These are phyloP conservation scores for Hevea brasiliensis DNA, from an alignment of 345 rosid genomes.

Conservation along the genomic window DNA sequence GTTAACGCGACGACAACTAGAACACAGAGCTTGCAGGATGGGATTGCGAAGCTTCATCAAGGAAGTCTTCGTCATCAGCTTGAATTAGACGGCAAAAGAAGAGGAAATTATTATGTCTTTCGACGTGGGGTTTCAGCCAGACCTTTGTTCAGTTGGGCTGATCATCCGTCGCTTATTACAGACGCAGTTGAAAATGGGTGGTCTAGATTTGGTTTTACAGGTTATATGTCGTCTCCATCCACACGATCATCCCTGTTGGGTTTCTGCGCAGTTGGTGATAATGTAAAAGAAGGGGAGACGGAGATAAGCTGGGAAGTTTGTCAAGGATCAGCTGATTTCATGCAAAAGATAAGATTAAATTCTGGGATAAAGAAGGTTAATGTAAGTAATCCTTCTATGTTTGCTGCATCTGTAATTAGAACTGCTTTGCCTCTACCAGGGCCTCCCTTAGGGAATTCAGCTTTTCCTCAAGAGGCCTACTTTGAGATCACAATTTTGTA, in stretches of 20 bases:
- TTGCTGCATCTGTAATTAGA: constrained; percentile 61
- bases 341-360: constrained; percentile 75
- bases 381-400: constrained; percentile 22
- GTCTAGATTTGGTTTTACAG: constrained; percentile 75
- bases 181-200: constrained; percentile 88
- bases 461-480: constrained; percentile 91
- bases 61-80: constrained; percentile 37
- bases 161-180: constrained; percentile 64
- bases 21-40: constrained; percentile 44
- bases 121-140: constrained; percentile 42
- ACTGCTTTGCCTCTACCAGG: constrained; percentile 85
- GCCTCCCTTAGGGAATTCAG: constrained; percentile 68
- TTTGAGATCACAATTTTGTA: constrained; percentile 73
- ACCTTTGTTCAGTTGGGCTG: constrained; percentile 69
- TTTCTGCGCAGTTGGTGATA: constrained; percentile 52
- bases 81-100: constrained; percentile 47
- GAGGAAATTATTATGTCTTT: constrained; percentile 48
- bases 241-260: constrained; percentile 50
- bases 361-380: constrained; percentile 38
- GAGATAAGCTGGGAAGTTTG: constrained; percentile 84
- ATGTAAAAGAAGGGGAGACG: constrained; percentile 38
- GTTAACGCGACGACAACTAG: constrained; percentile 8
- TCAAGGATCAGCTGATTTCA: constrained; percentile 70
- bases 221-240: constrained; percentile 40
- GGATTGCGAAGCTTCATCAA: constrained; percentile 63